Base-by-base conservation (phyloP, 2,329 filamentous ascomycete genomes). In the Venturia asperata region DNA sequence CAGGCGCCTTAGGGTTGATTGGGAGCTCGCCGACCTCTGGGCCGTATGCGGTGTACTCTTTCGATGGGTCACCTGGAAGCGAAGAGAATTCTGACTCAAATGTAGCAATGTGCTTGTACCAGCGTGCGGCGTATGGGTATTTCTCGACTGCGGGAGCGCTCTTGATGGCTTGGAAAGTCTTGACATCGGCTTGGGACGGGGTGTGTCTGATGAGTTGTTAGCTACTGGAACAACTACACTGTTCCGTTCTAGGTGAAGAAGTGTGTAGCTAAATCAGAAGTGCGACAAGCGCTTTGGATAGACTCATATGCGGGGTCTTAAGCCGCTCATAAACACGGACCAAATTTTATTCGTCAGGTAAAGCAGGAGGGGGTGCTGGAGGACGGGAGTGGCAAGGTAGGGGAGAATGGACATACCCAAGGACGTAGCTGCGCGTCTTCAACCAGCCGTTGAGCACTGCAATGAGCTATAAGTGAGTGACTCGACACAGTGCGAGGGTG, bases 61-160 rank as follows among this genome's bases (percentile, higher is more conserved):
- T 92, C 78, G 89, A 89, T 72, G 92, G 86, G 81, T 97, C 93
- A 79, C 94, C 94, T 67, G 91, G 85, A 63, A 99, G 90, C 70
- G 87, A 89, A 74, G 89, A 83, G 83, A 97, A 97, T 80, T 97
- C 93, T 71, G 89, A 84, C 85, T 95, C 88, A 83, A 90, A 96
- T 73, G 90, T 89, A 78, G 90, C 86, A 77, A 97, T 91, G 87
- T 99, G 93, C 87, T 95, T 96, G 87, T 96, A 97, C 94, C 94
- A 99, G 80, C 94, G 89, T 76, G 91, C 91, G 75, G 89, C 92
- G 82, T 96, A 84, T 75, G 93, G 92, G 87, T 89, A 96, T 84
- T 96, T 96, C 78, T 84, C 83, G 74, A 89, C 85, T 71, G 89
- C 87, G 73, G 94, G 94, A 67, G 86, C 80, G 72, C 83, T 80